Evolutionary conservation across 768 basidiomycete species (phyloP).

Genomic region (Mycena rebaudengoi): DNA sequence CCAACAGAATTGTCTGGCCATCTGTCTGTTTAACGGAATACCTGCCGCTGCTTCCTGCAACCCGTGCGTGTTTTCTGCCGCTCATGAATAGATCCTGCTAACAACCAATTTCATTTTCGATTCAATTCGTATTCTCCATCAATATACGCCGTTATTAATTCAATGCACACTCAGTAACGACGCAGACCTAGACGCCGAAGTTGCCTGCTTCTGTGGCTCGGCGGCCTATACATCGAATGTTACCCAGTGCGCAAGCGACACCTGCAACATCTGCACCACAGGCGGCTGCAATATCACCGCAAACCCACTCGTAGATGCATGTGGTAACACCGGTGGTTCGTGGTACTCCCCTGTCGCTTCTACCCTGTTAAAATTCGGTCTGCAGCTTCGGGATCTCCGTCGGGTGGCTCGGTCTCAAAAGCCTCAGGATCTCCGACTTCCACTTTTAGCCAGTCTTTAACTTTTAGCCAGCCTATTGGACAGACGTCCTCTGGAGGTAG

Average conservation of each 20-base stretch:
- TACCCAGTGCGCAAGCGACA: background rate
- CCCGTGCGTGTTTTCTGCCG: background rate
- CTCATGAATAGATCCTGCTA: background rate
- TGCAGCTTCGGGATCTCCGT: too few relatives aligned
- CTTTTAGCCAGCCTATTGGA: too few relatives aligned
- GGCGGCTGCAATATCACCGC: conserved; percentile 13
- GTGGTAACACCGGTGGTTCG: too few relatives aligned
- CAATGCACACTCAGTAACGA: background rate
- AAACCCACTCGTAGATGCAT: background rate
- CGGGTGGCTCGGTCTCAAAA: too few relatives aligned
- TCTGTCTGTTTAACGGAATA: background rate
- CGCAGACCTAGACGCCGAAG: background rate
- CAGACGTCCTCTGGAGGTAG: too few relatives aligned
- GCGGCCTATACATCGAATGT: background rate
- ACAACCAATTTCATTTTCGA: background rate
- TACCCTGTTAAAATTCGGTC: too few relatives aligned
- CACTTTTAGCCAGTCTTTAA: too few relatives aligned
- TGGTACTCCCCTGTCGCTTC: too few relatives aligned
- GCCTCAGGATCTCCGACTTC: too few relatives aligned
- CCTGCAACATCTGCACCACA: conserved; percentile 2
- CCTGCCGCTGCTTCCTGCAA: background rate
- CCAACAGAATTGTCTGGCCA: background rate
- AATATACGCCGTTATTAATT: too few relatives aligned
- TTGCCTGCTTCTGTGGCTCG: conserved; percentile 8
- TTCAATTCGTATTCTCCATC: too few relatives aligned